phyloP scores from a whole-genome alignment of 805 yeast genomes.

The Hagleromyces aurorensis region DNA sequence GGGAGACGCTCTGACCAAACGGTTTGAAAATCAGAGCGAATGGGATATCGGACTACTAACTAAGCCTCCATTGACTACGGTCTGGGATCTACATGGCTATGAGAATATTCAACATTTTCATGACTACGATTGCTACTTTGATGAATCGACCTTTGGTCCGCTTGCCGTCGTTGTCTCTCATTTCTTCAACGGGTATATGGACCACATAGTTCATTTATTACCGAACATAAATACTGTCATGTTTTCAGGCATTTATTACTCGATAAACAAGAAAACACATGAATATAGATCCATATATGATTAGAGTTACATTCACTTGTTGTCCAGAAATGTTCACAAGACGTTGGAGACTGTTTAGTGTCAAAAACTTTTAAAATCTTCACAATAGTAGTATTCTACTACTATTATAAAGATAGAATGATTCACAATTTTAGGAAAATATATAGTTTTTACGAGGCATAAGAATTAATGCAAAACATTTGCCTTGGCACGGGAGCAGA shows the following conservation, averaged over 20 bases:
- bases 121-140: conserved; percentile 36
- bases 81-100: conserved; percentile 46
- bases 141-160: conserved; percentile 37
- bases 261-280: conserved; percentile 12
- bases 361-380: no score
- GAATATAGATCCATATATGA: conserved; percentile 24
- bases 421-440: no score
- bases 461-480: no score
- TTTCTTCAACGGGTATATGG: conserved; percentile 38
- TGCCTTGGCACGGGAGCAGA: no score
- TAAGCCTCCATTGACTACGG: conserved; percentile 29
- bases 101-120: conserved; percentile 35
- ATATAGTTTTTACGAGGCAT: no score
- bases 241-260: conserved; percentile 39
- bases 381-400: no score
- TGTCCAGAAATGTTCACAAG: no score
- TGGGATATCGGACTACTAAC: conserved; percentile 29
- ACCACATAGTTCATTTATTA: conserved; percentile 26
- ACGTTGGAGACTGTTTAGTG: no score
- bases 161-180: conserved; percentile 38
- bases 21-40: conserved; percentile 24
- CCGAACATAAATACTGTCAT: conserved; percentile 31
- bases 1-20: conserved; percentile 36
- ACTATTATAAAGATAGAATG: no score
- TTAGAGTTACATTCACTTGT: conserved; percentile 4